Evolutionary conservation across 2,329 filamentous ascomycete species (phyloP).

Genomic region (Pseudogymnoascus sp.): DNA sequence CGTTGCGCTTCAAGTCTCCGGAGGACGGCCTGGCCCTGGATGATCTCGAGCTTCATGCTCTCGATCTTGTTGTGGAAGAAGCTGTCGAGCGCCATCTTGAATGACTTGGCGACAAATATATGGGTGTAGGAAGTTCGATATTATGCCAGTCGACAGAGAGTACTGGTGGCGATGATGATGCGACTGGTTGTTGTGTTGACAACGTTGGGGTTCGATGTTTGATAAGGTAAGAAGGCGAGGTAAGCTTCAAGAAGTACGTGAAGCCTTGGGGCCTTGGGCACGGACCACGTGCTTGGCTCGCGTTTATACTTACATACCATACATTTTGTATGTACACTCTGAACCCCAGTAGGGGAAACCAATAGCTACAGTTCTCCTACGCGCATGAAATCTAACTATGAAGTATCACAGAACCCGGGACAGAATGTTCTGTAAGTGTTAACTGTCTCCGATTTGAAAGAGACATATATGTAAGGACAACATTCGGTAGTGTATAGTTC

Average conservation of each 20-base stretch:
- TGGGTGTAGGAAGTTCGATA: neutral
- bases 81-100: slow-evolving; percentile 93
- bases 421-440: neutral
- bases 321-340: neutral
- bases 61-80: slow-evolving; percentile 99
- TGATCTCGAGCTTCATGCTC: slow-evolving; percentile 99
- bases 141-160: neutral
- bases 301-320: neutral
- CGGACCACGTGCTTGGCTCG: slow-evolving; percentile 2
- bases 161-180: slow-evolving; percentile 1
- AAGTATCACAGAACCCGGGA: neutral
- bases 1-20: slow-evolving; percentile 93
- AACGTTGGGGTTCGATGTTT: neutral
- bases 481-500: neutral
- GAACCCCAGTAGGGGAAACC: neutral
- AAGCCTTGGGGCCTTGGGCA: slow-evolving; percentile 8
- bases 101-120: neutral
- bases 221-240: slow-evolving; percentile 7
- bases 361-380: neutral
- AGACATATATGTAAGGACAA: neutral
- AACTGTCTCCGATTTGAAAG: neutral
- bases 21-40: slow-evolving; percentile 93
- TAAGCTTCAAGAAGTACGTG: slow-evolving; percentile 7
- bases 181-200: slow-evolving; percentile 2
- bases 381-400: neutral